phyloP scores from a whole-genome alignment of 495 filamentous ascomycete genomes.

The Penicillium odoratum region DNA sequence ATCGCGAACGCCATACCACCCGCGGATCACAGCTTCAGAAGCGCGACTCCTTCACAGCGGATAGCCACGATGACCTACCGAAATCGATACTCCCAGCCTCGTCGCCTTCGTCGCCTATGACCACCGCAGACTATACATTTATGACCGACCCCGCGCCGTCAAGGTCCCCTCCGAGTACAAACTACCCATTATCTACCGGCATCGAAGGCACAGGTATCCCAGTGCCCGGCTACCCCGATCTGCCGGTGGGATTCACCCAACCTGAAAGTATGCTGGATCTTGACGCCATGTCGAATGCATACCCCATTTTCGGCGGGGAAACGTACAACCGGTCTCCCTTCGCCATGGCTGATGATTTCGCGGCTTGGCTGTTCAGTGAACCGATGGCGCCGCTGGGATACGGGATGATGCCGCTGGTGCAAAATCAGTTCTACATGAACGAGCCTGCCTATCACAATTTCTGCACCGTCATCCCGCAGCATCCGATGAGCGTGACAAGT shows the following conservation, averaged over 20 bases:
- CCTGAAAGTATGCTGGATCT: slow-evolving; percentile 39
- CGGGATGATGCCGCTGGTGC: slow-evolving; percentile 41
- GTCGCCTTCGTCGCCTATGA: slow-evolving; percentile 25
- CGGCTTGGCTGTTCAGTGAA: slow-evolving; percentile 87
- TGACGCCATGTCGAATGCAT: slow-evolving; percentile 68
- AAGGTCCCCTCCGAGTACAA: slow-evolving; percentile 19
- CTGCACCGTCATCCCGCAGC: slow-evolving; percentile 50
- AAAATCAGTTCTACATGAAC: slow-evolving; percentile 44
- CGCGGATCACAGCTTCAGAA: slow-evolving; percentile 91
- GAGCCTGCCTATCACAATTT: slow-evolving; percentile 40
- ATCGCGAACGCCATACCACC: slow-evolving; percentile 94
- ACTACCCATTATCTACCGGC: slow-evolving; percentile 31
- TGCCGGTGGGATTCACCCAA: slow-evolving; percentile 19
- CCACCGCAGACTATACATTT: slow-evolving; percentile 21
- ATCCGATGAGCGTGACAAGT: slow-evolving; percentile 87
- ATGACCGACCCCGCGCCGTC: slow-evolving; percentile 18
- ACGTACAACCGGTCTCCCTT: slow-evolving; percentile 82
- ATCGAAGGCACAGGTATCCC: slow-evolving; percentile 25
- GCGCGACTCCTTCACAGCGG: slow-evolving; percentile 62
- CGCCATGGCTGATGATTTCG: slow-evolving; percentile 88
- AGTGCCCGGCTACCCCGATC: slow-evolving; percentile 32
- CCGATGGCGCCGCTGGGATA: slow-evolving; percentile 39
- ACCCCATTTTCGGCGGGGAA: slow-evolving; percentile 83
- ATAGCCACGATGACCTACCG: slow-evolving; percentile 21
- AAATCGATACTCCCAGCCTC: slow-evolving; percentile 22